Base-by-base conservation (phyloP, 768 basidiomycete genomes). In the Mycena belliarum region DNA sequence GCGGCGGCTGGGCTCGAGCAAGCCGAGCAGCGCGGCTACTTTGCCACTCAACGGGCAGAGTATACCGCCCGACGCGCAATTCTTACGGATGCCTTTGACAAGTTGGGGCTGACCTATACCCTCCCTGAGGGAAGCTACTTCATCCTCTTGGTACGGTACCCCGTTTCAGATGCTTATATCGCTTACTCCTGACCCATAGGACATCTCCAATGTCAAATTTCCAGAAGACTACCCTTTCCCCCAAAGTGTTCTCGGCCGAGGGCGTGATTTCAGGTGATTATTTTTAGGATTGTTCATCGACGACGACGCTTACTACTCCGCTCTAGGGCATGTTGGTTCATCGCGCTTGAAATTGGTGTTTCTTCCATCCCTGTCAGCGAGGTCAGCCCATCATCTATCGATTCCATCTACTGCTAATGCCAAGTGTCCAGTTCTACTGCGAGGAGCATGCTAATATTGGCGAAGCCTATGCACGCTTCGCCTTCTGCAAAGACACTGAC, bases 351-450 rank as follows among this genome's bases (percentile, higher is more conserved):
- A 70, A 72, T 96, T 41, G 92, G 93, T 8, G 94, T 98, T 21
- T 95, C 94, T 29, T 86, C 90, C 7, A 97, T 98, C 59, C 95
- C 95, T 14, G 93, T 95, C 57, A 95, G 93, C 81, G 94, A 96
- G 82, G 93, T 93, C 72, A 66, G 82, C 67, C n/a, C 18, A 15
- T 12, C 44, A 47, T 44, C 25, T 6, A 2, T 20, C 51, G 49
- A 49, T 26, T 62, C 44, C 55, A 48, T 45, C 59, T 55, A 6
- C 49, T 41, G 18, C 12, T n/a, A 20, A 6, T 15, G 6, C 38
- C 29, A 6, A 12, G 7, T 21, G n/a, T 42, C 33, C 57, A 95
- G 92, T 98, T 98, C 74, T 98, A 96, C 74, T 94, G 93, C 68
- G 81, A 86, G 63, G 91, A 93, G 55, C 95, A 98, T 68, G 81